These are phyloP conservation scores for Gautieria morchelliformis DNA, from an alignment of 768 basidiomycete species.

Conservation along the genomic window DNA sequence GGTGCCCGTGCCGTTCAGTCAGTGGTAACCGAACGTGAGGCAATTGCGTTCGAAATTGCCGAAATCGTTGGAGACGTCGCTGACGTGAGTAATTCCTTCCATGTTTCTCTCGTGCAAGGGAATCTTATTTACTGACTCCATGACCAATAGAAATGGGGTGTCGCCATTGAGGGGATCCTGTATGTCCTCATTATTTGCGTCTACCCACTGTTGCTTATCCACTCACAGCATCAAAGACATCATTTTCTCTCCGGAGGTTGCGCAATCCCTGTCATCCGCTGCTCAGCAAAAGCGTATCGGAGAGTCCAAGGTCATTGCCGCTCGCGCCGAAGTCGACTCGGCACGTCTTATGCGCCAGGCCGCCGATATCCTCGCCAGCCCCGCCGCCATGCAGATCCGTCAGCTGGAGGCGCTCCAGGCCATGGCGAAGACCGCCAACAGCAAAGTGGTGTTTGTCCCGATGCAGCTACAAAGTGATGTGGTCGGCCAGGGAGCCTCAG, in stretches of 20 bases:
- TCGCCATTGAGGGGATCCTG: conserved; percentile 90
- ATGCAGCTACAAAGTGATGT: conserved; percentile 83
- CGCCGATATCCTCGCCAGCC: conserved; percentile 87
- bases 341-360: conserved; percentile 95
- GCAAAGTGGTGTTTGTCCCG: conserved; percentile 91
- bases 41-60: conserved; percentile 92
- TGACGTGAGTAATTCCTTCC: conserved; percentile 27
- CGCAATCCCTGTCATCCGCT: conserved; percentile 85
- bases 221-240: conserved; percentile 64
- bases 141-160: conserved; percentile 72
- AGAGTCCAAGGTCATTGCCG: conserved; percentile 93
- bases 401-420: conserved; percentile 93
- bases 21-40: conserved; percentile 95
- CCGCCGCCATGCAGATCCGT: conserved; percentile 96
- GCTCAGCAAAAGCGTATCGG: conserved; percentile 97
- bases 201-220: not conserved
- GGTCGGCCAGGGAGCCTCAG: conserved; percentile 32
- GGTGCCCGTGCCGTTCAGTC: conserved; percentile 92
- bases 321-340: conserved; percentile 90
- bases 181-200: not conserved
- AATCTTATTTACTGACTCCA: not conserved
- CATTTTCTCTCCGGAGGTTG: conserved; percentile 85
- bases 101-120: not conserved
- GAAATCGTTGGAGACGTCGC: conserved; percentile 90
- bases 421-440: conserved; percentile 84